Evolutionary conservation across 2,329 filamentous ascomycete species (phyloP), one percentile per base, ranked within the genome.

Genomic region (Capronia epimyces): DNA sequence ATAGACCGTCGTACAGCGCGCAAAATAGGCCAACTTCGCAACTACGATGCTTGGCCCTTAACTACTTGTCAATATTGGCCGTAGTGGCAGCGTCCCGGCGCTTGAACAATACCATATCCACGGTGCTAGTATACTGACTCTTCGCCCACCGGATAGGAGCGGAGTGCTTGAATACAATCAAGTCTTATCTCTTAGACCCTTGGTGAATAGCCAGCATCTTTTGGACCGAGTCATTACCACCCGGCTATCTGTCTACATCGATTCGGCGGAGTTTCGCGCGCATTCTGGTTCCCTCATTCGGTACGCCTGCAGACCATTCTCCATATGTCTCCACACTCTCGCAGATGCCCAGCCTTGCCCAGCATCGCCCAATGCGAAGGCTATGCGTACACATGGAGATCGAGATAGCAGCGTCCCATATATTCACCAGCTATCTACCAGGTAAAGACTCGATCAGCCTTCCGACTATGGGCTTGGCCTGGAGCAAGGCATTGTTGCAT

Each of bases 321-420:
- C 34, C 34, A 37, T 37, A 18, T 20, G 13, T 44, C 40, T 42
- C 47, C 47, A 44, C 39, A 37, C 4, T 44, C 8, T 3, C 13
- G 20, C 46, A 20, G 16, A 44, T 50, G 47, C 47, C 47, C 47
- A 50, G 47, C 47, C 39, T 50, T 36, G 47, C 40, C 46, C 15
- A 34, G 39, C 37, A 16, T 37, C 34, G 12, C n/a, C 16, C 15
- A 20, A 8, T 3, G 3, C 13, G n/a, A 42, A 16, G 25, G n/a
- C 25, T 27, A 45, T 21, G 34, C 15, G n/a, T 18, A 4, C 13
- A 20, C 3, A 20, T 18, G 15, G 34, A 34, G 15, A 12, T 18
- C 34, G 34, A 37, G n/a, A 20, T 37, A 20, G 34, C 16, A 37
- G 34, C 13, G 7, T 37, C 15, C 34, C 15, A 7, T 18, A 37